A percentile compares a stretch with the other conserved stretches of the same genome.
Evolutionary conservation across 1,284 basidiomycete species (phyloP).

Genomic region (Tremellales sp.): DNA sequence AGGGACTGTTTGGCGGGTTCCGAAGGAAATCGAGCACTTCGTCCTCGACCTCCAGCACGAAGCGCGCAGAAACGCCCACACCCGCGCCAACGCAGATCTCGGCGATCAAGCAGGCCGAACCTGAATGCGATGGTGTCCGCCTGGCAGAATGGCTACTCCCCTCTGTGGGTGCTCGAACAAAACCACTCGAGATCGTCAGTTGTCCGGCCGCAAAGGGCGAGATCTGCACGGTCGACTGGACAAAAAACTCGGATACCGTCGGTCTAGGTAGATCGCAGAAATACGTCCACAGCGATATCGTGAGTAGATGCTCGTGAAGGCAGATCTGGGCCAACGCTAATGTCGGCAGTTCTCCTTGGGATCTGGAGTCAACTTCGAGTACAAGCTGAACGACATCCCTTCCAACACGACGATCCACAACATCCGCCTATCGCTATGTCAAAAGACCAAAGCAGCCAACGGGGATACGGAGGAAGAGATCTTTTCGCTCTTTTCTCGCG

Average conservation of each 20-base stretch:
- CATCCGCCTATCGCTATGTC: not conserved
- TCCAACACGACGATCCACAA: not conserved
- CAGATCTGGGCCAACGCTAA: not conserved
- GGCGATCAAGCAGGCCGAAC: too few species aligned
- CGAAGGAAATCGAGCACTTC: not conserved
- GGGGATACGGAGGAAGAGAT: not conserved
- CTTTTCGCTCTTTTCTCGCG: not conserved
- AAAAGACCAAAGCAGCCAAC: not conserved
- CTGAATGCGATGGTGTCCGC: not conserved
- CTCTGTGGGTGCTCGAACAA: not conserved
- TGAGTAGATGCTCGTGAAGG: not conserved
- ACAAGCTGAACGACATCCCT: not conserved
- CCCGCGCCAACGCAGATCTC: not conserved
- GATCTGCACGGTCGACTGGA: not conserved
- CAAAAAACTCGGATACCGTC: not conserved
- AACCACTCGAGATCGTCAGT: not conserved
- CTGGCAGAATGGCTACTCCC: not conserved
- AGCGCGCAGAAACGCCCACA: too few species aligned
- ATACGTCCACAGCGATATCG: not conserved
- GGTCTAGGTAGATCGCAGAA: not conserved
- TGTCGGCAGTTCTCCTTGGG: not conserved
- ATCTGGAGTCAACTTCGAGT: not conserved
- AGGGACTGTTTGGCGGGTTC: not conserved
- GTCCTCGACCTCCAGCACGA: not conserved
- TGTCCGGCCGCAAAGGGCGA: not conserved